Evolutionary conservation across 2,329 filamentous ascomycete genomes (phyloP).

Genomic region (Paecilomyces variotii): DNA sequence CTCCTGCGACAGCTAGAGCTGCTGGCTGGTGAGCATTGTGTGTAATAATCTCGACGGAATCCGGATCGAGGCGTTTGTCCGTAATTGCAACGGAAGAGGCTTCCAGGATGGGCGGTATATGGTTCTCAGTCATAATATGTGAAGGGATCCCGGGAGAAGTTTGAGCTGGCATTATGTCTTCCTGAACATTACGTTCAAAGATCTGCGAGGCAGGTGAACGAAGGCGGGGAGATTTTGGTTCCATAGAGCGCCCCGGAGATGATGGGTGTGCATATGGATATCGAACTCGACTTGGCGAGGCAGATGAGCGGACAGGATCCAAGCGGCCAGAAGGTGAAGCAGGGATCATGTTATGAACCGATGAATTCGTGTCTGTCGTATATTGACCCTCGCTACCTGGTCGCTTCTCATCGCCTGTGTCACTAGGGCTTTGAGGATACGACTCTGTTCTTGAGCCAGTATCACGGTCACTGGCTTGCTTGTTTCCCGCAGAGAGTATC

Average conservation of each 20-base stretch:
- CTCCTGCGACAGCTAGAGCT: slow-evolving; percentile 53
- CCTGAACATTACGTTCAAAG: slow-evolving; percentile 92
- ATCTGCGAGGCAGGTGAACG: slow-evolving; percentile 74
- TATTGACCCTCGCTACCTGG: neutral
- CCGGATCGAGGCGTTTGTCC: slow-evolving; percentile 72
- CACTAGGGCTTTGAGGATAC: neutral
- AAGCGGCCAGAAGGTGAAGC: slow-evolving; percentile 18
- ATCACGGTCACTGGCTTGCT: neutral
- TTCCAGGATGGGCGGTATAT: slow-evolving; percentile 84
- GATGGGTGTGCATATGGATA: slow-evolving; percentile 41
- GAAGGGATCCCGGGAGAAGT: slow-evolving; percentile 80
- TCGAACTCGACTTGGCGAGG: slow-evolving; percentile 24
- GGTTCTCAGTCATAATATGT: slow-evolving; percentile 89
- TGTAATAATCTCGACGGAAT: slow-evolving; percentile 87
- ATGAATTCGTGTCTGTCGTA: neutral
- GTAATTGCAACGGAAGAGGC: slow-evolving; percentile 90
- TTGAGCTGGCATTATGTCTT: slow-evolving; percentile 58
- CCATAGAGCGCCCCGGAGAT: slow-evolving; percentile 58
- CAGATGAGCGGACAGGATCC: slow-evolving; percentile 40
- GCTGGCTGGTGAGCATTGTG: slow-evolving; percentile 78
- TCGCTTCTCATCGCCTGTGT: neutral
- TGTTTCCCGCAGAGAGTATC: neutral
- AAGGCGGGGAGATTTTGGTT: slow-evolving; percentile 63
- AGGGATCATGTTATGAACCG: slow-evolving; percentile 2
- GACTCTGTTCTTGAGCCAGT: neutral